Conservation (phyloP, 2,329 filamentous ascomycete genomes). For the Helicocarpus griseus region DNA sequence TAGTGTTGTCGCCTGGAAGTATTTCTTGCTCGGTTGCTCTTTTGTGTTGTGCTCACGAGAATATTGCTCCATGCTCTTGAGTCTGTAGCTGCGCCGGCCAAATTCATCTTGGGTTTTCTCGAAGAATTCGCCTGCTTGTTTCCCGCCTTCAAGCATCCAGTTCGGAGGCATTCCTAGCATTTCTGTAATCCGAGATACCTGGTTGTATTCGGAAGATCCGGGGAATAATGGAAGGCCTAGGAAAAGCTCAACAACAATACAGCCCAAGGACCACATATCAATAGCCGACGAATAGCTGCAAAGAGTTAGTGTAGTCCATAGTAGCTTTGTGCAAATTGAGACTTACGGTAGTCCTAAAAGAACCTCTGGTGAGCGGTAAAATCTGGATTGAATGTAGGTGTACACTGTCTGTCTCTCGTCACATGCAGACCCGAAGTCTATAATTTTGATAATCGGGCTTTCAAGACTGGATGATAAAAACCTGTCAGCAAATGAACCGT, state of each 20-base stretch:
- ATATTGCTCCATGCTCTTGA: slow-evolving; percentile 98
- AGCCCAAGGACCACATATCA: slow-evolving; percentile 98
- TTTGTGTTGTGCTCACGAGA: slow-evolving; percentile 91
- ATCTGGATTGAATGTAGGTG: slow-evolving; percentile 96
- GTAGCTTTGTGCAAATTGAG: background rate
- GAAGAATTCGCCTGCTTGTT: slow-evolving; percentile 95
- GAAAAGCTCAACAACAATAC: slow-evolving; percentile 96
- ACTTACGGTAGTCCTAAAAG: slow-evolving; percentile 72
- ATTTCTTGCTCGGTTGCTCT: slow-evolving; percentile 99
- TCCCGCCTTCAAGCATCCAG: slow-evolving; percentile 99
- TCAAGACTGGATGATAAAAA: slow-evolving; percentile 52
- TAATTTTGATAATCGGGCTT: slow-evolving; percentile 99
- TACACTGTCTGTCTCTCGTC: slow-evolving; percentile 98
- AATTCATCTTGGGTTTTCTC: slow-evolving; percentile 90
- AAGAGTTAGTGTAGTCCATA: background rate
- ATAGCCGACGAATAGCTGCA: slow-evolving; percentile 84
- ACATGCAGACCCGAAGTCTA: slow-evolving; percentile 97
- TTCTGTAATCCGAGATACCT: slow-evolving; percentile 92
- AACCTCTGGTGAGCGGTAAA: slow-evolving; percentile 95
- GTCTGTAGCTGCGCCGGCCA: slow-evolving; percentile 75
- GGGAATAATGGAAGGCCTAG: slow-evolving; percentile 89
- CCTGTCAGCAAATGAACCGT: background rate
- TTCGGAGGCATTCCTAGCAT: slow-evolving; percentile 95
- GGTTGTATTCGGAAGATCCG: slow-evolving; percentile 96
- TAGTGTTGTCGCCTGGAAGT: slow-evolving; percentile 87